Evolutionary conservation across 805 yeast genomes (phyloP), one percentile per base, ranked within the genome.

Genomic region (Kodamaea kakaduensis): DNA sequence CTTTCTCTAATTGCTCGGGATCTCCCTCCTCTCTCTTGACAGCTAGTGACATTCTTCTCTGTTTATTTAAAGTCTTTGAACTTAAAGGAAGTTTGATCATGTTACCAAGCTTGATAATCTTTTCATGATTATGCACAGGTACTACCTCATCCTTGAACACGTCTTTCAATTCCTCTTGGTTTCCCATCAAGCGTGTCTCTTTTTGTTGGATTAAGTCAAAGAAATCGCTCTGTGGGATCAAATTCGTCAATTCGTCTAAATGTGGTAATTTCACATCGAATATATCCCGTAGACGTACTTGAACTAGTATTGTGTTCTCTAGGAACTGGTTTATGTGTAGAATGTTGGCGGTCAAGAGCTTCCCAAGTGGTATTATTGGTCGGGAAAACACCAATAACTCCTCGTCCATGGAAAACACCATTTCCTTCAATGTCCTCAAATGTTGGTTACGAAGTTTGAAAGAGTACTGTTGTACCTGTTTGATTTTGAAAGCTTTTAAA

Each of bases 171-270:
- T 34, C 39, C n/a, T 41, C 45, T 5, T 31, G 36, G 3, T 27
- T 32, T 5, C 52, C 52, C 6, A 51, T 28, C 44, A 65, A 48
- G 31, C 52, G 42, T 32, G 47, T 41, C 41, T 63, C 66, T 36
- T 62, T 64, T 25, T 50, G 50, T 32, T 59, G 60, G 4, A 67
- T 56, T 15, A 62, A 44, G 25, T 61, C 56, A 40, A 40, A 44
- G 49, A 60, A 44, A 46, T 40, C 15, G 21, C 44, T 5, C 33
- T 36, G 37, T 6, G 59, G 64, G 5, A 61, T 42, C 1, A 55
- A 43, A 19, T 42, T 43, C 15, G 43, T 13, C 1, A 54, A 34
- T 12, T 47, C 40, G 1, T 31, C 32, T n/a, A 54, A 36, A 27
- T 49, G 47, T 9, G 58, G 56, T 6, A 54, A 38, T 24, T 38